Base-by-base conservation (phyloP, 768 basidiomycete species). In the Mycena amicta region DNA sequence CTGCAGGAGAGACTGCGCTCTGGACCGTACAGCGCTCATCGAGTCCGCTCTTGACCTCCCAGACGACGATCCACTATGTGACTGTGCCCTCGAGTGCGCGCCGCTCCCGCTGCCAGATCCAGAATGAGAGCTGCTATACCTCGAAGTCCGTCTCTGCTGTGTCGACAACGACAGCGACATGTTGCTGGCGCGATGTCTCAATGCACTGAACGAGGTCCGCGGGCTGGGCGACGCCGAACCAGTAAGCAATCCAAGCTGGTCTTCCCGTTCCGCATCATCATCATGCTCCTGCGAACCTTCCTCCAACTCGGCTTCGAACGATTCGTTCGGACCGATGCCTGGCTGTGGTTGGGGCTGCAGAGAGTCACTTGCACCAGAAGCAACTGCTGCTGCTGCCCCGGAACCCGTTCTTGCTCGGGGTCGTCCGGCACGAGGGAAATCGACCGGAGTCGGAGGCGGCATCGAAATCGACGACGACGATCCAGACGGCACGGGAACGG, bases 1-100 rank as follows among this genome's bases (percentile, higher is more conserved):
- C 58, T 89, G 87, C 57, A 92, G 82, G 55, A 91, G 67, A 3
- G 85, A 86, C 67, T 89, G 87, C 3, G 88, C 75, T 5, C 87
- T 76, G 30, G 83, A 83, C n/a, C 90, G 81, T 39, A 84, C 81
- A 31, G 75, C 73, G 31, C 71, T 67, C n/a, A 71, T 64, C 16
- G 81, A 79, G 16, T 74, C 74, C 0, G 81, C 74, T 27, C 77
- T 75, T 15, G 80, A 82, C 30, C 78, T 72, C 5, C 75, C 77
- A 2, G 77, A 74, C 12, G 78, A 79, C 11, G 77, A 80, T 22
- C 71, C 68, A 2, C 73, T 68, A 43, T 72, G 62, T 5, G 75
- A 76, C 20, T 72, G 68, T 16, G 71, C 60, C 55, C 72, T 66
- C 20, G 65, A 66, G 46, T 57, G 63, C 29, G 39, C 40, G 26